Base-by-base conservation (phyloP, 1,284 basidiomycete species). In the Sphagnurus paluster region DNA sequence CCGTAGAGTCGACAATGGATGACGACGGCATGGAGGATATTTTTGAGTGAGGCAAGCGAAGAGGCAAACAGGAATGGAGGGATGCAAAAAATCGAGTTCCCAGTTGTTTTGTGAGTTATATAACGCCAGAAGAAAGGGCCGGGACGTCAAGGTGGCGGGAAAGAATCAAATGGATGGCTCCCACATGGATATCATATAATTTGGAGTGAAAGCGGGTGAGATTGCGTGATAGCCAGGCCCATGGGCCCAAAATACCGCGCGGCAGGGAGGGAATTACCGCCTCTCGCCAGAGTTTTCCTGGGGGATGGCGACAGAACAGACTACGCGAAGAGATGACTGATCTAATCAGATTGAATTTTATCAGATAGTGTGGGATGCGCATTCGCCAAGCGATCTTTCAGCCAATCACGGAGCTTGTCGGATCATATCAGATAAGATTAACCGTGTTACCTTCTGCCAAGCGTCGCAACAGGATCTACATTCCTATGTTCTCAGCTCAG, bases 361-460 rank as follows among this genome's bases (percentile, higher is more conserved):
- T 63, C 59, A 56, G 60, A 63, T 62, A 59, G 41, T 55, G 42
- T 47, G 2, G n/a, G 30, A 5, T 26, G 25, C 29, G 13, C 29
- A 10, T 32, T 52, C n/a, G 50, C 54, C 56, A 55, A 54, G 53
- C 21, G 20, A 24, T 26, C 23, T 14, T 17, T n/a, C 30, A 40
- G 43, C 58, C 56, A 59, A 61, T 60, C 46, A 55, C 54, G 55
- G 54, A 39, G 17, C 19, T 44, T 55, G 36, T 46, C 53, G 58
- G 55, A 44, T 50, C 44, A 50, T 63, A 63, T 65, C 62, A 57
- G 63, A 65, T 65, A 62, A 63, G 63, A 63, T 63, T 57, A 41
- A 53, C 24, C 21, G 50, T 53, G 45, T 33, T 44, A 44, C 46
- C 37, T 2, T 8, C 23, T 29, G 56, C 57, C 59, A 60, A 58